Evolutionary conservation across 208 protist species (phyloP), one percentile per base, ranked within the genome.

Genomic region (Angomonas desouzai): DNA sequence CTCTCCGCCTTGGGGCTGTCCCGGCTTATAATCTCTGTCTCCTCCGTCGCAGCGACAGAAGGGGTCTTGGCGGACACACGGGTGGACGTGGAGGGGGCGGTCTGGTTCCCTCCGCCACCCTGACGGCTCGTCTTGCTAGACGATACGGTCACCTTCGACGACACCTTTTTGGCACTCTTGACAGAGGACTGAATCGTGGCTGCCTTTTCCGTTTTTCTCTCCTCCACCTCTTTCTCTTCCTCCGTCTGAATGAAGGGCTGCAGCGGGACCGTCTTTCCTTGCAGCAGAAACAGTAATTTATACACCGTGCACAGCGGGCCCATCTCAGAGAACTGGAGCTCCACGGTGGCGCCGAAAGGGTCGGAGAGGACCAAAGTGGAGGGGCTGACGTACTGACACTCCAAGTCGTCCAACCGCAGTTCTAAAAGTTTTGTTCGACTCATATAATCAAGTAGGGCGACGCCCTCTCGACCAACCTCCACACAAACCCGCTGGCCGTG

Each of bases 211-310:
- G 48, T 53, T 20, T 20, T 16, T 29, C 20, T 53, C 23, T 53
- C 18, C 48, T 4, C 48, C 23, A 25, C 51, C 27, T 57, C 29
- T 29, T 57, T 23, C 55, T 22, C 28, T 2, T 60, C 55, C 4
- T 60, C 55, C 32, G 9, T 23, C 23, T 22, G 7, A 2, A 25
- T 36, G 23, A 53, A 28, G 3, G 47, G 29, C 3, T 32, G 18
- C 3, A 51, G 61, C 20, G 61, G 61, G 10, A 36, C 48, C 3
- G 61, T 43, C 45, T 58, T 66, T 4, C 32, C 9, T 33, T 53
- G 61, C 48, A 66, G 30, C 13, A 43, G 2, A 16, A 43, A 43
- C 18, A 60, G n/a, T 7, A 36, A 10, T 45, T 30, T 60, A 23
- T 60, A 60, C 13, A 60, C 22, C 28, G 55, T 22, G 30, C 29